Evolutionary conservation across 2,329 filamentous ascomycete genomes (phyloP).

Genomic region (Biscogniauxia mediterranea): DNA sequence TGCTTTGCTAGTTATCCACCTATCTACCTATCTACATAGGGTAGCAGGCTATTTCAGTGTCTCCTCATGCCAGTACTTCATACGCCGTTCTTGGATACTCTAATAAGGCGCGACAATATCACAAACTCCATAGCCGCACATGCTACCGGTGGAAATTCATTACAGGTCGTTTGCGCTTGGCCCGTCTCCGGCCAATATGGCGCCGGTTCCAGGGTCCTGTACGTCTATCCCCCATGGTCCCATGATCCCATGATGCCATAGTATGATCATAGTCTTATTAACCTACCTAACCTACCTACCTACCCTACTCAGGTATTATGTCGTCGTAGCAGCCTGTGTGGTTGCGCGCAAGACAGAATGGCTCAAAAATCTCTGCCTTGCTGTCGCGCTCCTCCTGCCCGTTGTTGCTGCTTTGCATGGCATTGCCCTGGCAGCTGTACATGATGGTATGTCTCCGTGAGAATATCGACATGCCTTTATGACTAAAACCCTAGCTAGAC

Average conservation of each 20-base stretch:
- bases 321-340: constrained; percentile 61
- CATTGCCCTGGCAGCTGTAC: constrained; percentile 58
- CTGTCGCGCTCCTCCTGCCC: constrained; percentile 60
- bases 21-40: constrained; percentile 3
- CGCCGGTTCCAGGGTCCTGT: constrained; percentile 39
- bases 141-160: constrained; percentile 18
- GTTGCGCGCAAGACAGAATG: constrained; percentile 60
- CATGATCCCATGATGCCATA: constrained; percentile 3
- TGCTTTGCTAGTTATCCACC: too few species aligned
- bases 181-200: constrained; percentile 43
- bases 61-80: constrained; percentile 36
- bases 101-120: constrained; percentile 19
- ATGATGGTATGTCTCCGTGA: constrained; percentile 48
- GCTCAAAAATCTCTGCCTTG: constrained; percentile 62
- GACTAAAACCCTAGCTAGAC: constrained; percentile 35
- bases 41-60: background rate
- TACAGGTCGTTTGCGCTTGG: constrained; percentile 42
- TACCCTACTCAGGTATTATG: constrained; percentile 50
- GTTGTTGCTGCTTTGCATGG: constrained; percentile 63
- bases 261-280: constrained; percentile 1
- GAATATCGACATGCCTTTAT: too few species aligned
- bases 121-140: constrained; percentile 18
- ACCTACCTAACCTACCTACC: constrained; percentile 2
- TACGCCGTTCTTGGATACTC: constrained; percentile 28
- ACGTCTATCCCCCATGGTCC: constrained; percentile 20